Evolutionary conservation across 495 filamentous ascomycete genomes (phyloP).

Genomic region (Elasticomyces elasticus): DNA sequence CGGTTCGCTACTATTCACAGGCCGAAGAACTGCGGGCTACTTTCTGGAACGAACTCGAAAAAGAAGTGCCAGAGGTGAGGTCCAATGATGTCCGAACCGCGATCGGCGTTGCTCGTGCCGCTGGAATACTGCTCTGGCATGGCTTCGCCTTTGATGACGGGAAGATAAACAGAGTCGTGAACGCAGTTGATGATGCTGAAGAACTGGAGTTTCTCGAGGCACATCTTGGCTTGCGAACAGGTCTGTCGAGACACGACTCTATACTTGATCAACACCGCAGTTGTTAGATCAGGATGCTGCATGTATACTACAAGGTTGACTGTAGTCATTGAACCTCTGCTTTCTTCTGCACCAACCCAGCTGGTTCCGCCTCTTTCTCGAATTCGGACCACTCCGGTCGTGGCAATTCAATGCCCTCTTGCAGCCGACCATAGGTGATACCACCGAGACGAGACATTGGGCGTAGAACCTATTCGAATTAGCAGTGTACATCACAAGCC

Average conservation of each 20-base stretch:
- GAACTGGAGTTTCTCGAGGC: slow-evolving; percentile 40
- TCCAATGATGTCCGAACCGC: slow-evolving; percentile 20
- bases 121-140: slow-evolving; percentile 49
- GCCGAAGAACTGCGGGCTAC: slow-evolving; percentile 32
- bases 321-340: slow-evolving; percentile 18
- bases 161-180: slow-evolving; percentile 42
- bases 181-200: slow-evolving; percentile 37
- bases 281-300: neutral
- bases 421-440: slow-evolving; percentile 65
- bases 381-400: slow-evolving; percentile 56
- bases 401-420: slow-evolving; percentile 65
- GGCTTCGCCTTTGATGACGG: slow-evolving; percentile 52
- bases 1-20: slow-evolving; percentile 33
- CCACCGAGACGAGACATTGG: slow-evolving; percentile 76
- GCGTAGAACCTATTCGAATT: slow-evolving; percentile 38
- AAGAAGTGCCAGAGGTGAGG: slow-evolving; percentile 30
- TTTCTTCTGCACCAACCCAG: slow-evolving; percentile 34
- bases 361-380: slow-evolving; percentile 35
- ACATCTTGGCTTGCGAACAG: slow-evolving; percentile 11
- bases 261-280: neutral
- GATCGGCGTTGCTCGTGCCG: slow-evolving; percentile 35
- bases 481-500: neutral
- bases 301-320: too few relatives aligned
- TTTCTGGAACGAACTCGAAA: slow-evolving; percentile 41
- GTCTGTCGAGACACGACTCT: neutral